phyloP scores from a whole-genome alignment of 257 asterid species.

The Haberlea rhodopensis region DNA sequence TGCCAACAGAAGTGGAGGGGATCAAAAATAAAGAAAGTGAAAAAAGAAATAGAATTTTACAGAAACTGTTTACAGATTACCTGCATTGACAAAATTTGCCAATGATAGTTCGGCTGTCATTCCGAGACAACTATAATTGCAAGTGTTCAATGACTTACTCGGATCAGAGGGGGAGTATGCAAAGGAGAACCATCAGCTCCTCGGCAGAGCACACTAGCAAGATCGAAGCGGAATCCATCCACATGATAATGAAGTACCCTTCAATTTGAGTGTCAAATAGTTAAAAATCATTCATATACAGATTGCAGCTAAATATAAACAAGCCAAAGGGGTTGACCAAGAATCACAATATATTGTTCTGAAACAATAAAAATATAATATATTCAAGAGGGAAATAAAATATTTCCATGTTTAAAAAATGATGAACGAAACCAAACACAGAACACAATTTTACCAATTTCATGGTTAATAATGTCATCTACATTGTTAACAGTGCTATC shows the following conservation, averaged over 20 bases:
- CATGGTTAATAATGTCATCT: slow-evolving; percentile 10
- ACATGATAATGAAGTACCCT: slow-evolving; percentile 94
- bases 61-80: no score
- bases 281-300: slow-evolving; percentile 11
- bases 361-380: background rate
- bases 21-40: no score
- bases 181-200: slow-evolving; percentile 95
- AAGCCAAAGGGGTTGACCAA: slow-evolving; percentile 4
- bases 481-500: slow-evolving; percentile 4
- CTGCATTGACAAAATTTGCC: slow-evolving; percentile 1
- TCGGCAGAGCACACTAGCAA: slow-evolving; percentile 93
- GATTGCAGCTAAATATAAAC: background rate
- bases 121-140: background rate
- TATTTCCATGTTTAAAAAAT: background rate
- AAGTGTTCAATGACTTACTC: slow-evolving; percentile 43
- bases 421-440: background rate
- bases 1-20: no score
- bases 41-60: no score
- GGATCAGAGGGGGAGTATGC: slow-evolving; percentile 76
- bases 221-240: slow-evolving; percentile 98
- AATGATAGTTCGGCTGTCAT: slow-evolving; percentile 14
- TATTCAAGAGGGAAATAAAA: background rate
- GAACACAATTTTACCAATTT: background rate
- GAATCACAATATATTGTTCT: background rate
- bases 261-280: slow-evolving; percentile 28